Base-by-base conservation (phyloP, 164 flowering plant genomes). In the Hamamelis virginiana region DNA sequence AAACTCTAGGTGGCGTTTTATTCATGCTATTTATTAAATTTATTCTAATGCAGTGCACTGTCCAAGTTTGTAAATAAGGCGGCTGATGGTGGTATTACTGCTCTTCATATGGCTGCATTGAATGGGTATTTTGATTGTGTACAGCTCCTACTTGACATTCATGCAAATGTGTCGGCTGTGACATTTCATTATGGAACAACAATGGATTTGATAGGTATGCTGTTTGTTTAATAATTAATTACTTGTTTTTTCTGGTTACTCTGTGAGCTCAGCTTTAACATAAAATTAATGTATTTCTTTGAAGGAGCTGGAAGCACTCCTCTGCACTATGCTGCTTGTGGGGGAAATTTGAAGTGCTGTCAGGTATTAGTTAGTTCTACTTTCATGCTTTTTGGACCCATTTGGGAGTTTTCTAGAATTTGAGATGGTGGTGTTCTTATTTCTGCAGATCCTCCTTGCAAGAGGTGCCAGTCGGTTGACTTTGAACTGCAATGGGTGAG, bases 281-380 rank as follows among this genome's bases (percentile, higher is more conserved):
- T 18, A 3, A 9, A 10, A 33, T 45, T 48, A 73, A 13, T 66
- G 18, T 70, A 18, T 48, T 66, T 73, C 45, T 59, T 67, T 71
- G 57, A 66, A 95, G 97, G 98, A 68, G 96, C 97, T 75, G 97
- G 97, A 76, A 95, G 99, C 79, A 91, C 99, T 61, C 93, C 99
- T 67, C 75, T 95, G 85, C 97, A 95, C 68, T 95, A 92, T 83
- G 97, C 99, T 75, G 99, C 97, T 68, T 92, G 93, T 79, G 97
- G 97, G 61, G 99, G 99, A 65, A 91, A 95, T 69, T 77, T 89
- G 70, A 89, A 95, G 68, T 91, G 99, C 70, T 95, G 99, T 75
- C 99, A 95, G 96, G 99, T 79, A 79, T 78, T 68, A 65, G 48
- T 51, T 63, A 47, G 25, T 48, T 59, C 4, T 45, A 25, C 9